Percentiles rank a stretch among this genome's conserved stretches.
Evolutionary conservation across 495 filamentous ascomycete genomes (phyloP).

Genomic region (Antarctomyces pellizariae): DNA sequence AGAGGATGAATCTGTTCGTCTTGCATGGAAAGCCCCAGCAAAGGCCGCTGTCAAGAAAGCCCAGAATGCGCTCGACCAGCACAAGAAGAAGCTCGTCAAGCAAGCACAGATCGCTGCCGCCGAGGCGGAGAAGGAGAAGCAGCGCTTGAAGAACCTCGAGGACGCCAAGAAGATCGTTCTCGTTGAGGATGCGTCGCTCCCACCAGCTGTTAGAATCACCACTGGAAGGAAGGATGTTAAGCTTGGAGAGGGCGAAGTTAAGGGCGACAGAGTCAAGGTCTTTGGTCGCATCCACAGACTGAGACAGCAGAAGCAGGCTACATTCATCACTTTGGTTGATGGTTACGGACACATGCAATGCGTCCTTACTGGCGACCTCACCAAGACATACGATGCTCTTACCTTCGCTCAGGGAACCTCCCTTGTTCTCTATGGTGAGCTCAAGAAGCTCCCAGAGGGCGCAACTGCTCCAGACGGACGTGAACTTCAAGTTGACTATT

Average conservation of each 20-base stretch:
- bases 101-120: slow-evolving; percentile 40
- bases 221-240: slow-evolving; percentile 45
- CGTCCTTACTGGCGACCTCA: slow-evolving; percentile 58
- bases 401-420: slow-evolving; percentile 78
- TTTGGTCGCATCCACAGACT: slow-evolving; percentile 70
- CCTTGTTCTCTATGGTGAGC: slow-evolving; percentile 68
- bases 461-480: slow-evolving; percentile 66
- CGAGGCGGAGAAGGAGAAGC: slow-evolving; percentile 49
- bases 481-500: slow-evolving; percentile 90
- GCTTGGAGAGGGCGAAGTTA: slow-evolving; percentile 35
- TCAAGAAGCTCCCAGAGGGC: slow-evolving; percentile 60
- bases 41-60: slow-evolving; percentile 73
- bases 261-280: slow-evolving; percentile 60
- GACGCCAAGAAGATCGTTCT: slow-evolving; percentile 70
- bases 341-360: slow-evolving; percentile 84
- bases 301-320: slow-evolving; percentile 62
- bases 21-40: slow-evolving; percentile 61
- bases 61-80: slow-evolving; percentile 40
- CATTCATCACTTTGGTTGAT: slow-evolving; percentile 72
- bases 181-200: slow-evolving; percentile 56
- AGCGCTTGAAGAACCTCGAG: slow-evolving; percentile 38
- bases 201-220: slow-evolving; percentile 52
- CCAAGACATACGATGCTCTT: slow-evolving; percentile 80
- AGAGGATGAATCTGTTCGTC: slow-evolving; percentile 24
- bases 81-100: slow-evolving; percentile 59